phyloP scores from a whole-genome alignment of 1,284 basidiomycete species.

The Dichomitus squalens region DNA sequence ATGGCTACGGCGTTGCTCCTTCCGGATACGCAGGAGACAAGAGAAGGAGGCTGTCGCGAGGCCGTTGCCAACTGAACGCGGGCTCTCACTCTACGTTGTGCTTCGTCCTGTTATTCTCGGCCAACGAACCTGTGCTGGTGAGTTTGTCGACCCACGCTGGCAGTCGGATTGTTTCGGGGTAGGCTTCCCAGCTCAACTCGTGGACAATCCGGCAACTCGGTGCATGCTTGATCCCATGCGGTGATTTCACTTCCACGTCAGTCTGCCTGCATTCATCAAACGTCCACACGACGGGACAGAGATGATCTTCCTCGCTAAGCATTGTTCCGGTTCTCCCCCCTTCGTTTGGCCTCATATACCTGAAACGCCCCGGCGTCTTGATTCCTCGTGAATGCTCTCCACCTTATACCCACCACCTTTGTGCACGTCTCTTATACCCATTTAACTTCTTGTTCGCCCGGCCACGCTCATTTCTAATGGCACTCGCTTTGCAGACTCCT shows the following conservation, averaged over 20 bases:
- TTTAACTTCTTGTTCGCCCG: background rate
- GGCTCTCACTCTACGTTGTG: background rate
- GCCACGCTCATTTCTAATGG: conserved; percentile 18
- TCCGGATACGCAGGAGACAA: background rate
- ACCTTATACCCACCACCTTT: conserved; percentile 7
- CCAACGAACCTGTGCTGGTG: conserved; percentile 6
- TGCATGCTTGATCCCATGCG: background rate
- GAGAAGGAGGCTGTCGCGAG: background rate
- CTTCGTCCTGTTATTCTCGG: conserved; percentile 8
- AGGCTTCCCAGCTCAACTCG: background rate
- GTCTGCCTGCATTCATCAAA: conserved; percentile 17
- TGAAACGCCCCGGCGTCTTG: conserved; percentile 17
- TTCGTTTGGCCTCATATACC: conserved; percentile 19
- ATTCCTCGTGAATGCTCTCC: conserved; percentile 4
- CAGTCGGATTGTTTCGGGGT: background rate
- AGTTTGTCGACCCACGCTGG: conserved; percentile 12
- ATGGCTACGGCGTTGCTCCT: background rate
- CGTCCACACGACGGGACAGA: conserved; percentile 16
- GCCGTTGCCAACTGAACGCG: conserved; percentile 1
- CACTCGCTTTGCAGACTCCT: conserved; percentile 21
- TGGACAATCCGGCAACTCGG: background rate
- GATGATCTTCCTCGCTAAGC: conserved; percentile 15
- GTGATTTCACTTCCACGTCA: conserved; percentile 17
- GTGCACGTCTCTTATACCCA: background rate
- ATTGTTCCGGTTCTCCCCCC: conserved; percentile 2